Evolutionary conservation across 2,329 filamentous ascomycete genomes (phyloP).

Genomic region (Trichophyton rubrum): DNA sequence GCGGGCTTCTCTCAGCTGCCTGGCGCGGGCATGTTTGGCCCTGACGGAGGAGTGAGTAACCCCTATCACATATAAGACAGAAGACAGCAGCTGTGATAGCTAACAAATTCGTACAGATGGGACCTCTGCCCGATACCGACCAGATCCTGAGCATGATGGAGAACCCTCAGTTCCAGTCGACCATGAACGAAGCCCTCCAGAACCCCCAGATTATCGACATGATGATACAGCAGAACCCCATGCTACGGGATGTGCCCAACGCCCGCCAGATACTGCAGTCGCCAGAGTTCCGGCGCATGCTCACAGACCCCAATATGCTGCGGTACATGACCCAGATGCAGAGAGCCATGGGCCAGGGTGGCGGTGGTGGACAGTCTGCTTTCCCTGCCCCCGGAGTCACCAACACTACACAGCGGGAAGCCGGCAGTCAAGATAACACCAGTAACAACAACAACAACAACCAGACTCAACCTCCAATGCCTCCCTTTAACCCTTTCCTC

Average conservation of each 20-base stretch:
- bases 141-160: conserved; percentile 73
- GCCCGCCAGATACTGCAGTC: conserved; percentile 78
- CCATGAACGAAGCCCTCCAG: conserved; percentile 87
- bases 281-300: conserved; percentile 78
- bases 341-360: conserved; percentile 41
- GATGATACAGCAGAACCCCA: conserved; percentile 85
- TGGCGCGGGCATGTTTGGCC: conserved; percentile 77
- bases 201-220: conserved; percentile 92
- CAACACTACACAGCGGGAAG: conserved; percentile 57
- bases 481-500: conserved; percentile 22
- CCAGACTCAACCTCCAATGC: conserved; percentile 18
- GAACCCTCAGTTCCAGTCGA: conserved; percentile 73
- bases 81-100: not conserved
- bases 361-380: conserved; percentile 35
- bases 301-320: conserved; percentile 80
- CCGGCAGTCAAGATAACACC: conserved; percentile 20
- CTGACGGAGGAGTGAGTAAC: conserved; percentile 74
- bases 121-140: conserved; percentile 69
- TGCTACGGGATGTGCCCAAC: conserved; percentile 59
- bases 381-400: conserved; percentile 90
- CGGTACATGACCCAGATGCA: conserved; percentile 74
- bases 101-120: conserved; percentile 52
- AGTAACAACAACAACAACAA: conserved; percentile 18
- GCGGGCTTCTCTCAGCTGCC: conserved; percentile 76
- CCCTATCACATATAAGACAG: not conserved